These are phyloP conservation scores for Russula earlei DNA, from an alignment of 768 basidiomycete species.

Conservation along the genomic window DNA sequence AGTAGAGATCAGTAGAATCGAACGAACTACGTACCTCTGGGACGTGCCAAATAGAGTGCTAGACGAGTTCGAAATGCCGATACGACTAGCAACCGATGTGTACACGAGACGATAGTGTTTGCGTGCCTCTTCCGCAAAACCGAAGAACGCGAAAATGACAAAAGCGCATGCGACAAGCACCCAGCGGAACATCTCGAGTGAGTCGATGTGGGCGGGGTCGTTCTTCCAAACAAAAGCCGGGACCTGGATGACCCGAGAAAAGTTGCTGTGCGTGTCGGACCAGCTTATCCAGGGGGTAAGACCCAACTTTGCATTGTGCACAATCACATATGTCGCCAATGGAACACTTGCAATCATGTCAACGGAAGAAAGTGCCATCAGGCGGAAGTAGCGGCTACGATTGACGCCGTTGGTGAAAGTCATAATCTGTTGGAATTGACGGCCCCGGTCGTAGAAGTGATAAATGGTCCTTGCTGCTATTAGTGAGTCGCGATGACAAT, in stretches of 20 bases:
- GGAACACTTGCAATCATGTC: not conserved
- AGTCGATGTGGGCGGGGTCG: not conserved
- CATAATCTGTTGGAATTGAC: conserved; percentile 22
- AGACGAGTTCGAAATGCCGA: no score
- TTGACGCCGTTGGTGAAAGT: conserved; percentile 29
- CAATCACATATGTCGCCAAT: not conserved
- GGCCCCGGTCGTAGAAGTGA: conserved; percentile 22
- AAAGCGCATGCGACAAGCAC: not conserved
- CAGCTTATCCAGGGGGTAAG: conserved; percentile 33
- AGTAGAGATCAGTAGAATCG: no score
- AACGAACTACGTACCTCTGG: no score
- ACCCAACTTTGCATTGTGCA: not conserved
- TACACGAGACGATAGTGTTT: not conserved
- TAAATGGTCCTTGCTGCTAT: conserved; percentile 22
- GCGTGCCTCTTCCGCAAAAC: not conserved
- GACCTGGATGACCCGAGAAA: conserved; percentile 31
- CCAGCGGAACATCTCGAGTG: not conserved
- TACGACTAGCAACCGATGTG: conserved; percentile 5
- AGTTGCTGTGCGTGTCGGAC: conserved; percentile 42
- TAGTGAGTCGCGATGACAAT: not conserved
- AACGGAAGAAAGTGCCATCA: not conserved
- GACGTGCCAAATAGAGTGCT: no score
- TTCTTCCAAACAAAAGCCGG: conserved; percentile 33
- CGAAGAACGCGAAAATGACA: not conserved
- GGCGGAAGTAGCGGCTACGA: not conserved